phyloP scores from a whole-genome alignment of 2,329 filamentous ascomycete genomes.

The Hirsutella rhossiliensis region DNA sequence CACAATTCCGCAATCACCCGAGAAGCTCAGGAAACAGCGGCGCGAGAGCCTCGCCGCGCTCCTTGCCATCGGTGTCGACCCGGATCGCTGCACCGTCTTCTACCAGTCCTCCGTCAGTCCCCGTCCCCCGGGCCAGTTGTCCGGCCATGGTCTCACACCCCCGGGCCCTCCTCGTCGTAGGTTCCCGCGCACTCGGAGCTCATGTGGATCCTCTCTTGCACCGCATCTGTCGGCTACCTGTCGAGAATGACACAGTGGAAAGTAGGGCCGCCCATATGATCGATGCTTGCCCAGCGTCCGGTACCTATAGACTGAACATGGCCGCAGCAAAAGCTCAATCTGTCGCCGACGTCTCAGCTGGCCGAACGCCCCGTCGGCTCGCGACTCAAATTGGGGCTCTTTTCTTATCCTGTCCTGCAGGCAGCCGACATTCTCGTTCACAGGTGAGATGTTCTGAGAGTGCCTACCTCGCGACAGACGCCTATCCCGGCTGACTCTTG shows the following conservation, averaged over 20 bases:
- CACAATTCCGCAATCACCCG: constrained; percentile 59
- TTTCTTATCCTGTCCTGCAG: constrained; percentile 92
- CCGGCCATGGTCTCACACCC: neutral
- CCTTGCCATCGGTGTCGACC: constrained; percentile 73
- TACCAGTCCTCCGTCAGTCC: constrained; percentile 65
- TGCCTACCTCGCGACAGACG: too few relatives aligned
- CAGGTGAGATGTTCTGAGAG: constrained; percentile 37
- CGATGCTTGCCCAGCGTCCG: neutral
- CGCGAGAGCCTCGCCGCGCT: constrained; percentile 68
- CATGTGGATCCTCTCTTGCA: constrained; percentile 94
- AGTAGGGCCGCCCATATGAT: constrained; percentile 30
- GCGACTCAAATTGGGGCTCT: constrained; percentile 70
- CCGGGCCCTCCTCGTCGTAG: constrained; percentile 21
- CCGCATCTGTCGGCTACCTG: constrained; percentile 82
- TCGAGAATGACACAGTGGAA: constrained; percentile 99
- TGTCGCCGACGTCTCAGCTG: constrained; percentile 44
- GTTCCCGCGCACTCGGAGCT: constrained; percentile 74
- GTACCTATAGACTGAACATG: neutral
- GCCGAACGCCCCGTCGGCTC: constrained; percentile 47
- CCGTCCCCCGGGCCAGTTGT: neutral
- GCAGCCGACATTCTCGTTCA: constrained; percentile 90
- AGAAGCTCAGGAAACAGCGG: constrained; percentile 49
- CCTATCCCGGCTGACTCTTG: too few relatives aligned
- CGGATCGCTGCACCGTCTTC: constrained; percentile 67
- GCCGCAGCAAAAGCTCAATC: constrained; percentile 57